Conservation (phyloP, 192 early-diverging fungal genomes). For the Bifiguratus adelaidae region DNA sequence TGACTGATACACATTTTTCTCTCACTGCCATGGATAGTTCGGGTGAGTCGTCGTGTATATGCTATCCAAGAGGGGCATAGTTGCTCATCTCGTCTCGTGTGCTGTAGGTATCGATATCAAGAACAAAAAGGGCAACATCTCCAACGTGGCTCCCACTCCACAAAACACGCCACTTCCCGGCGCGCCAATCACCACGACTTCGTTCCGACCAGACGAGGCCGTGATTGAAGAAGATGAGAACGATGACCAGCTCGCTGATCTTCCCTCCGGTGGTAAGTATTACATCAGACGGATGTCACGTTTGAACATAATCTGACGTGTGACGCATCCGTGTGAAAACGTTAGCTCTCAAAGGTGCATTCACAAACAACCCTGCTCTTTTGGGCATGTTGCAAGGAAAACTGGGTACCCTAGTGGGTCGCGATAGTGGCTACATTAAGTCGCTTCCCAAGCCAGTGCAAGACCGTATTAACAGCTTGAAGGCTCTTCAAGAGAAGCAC, state of each 20-base stretch:
- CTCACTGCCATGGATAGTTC: too few species aligned
- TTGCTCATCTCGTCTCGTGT: too few species aligned
- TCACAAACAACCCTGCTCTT: conserved; percentile 48
- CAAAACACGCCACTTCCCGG: conserved; percentile 41
- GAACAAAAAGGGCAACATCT: conserved; percentile 37
- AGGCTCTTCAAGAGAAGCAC: conserved; percentile 84
- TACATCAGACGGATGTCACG: neutral
- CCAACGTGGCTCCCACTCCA: conserved; percentile 38
- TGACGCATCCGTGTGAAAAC: neutral
- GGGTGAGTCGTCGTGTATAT: too few species aligned
- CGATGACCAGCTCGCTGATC: conserved; percentile 16
- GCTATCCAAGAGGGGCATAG: too few species aligned
- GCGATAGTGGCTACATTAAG: conserved; percentile 60
- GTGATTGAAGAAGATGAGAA: conserved; percentile 39
- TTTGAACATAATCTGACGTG: neutral
- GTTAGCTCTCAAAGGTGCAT: conserved; percentile 12
- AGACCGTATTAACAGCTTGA: conserved; percentile 77
- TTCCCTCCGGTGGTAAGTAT: neutral
- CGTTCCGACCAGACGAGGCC: conserved; percentile 21
- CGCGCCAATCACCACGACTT: conserved; percentile 36
- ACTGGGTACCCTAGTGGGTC: conserved; percentile 70
- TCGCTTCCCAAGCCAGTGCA: conserved; percentile 69
- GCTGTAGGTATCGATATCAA: conserved; percentile 26
- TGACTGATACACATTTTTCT: too few species aligned
- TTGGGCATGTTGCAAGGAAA: conserved; percentile 67